Base-by-base conservation (phyloP, 2,329 filamentous ascomycete genomes). In the Colletotrichum lentis region DNA sequence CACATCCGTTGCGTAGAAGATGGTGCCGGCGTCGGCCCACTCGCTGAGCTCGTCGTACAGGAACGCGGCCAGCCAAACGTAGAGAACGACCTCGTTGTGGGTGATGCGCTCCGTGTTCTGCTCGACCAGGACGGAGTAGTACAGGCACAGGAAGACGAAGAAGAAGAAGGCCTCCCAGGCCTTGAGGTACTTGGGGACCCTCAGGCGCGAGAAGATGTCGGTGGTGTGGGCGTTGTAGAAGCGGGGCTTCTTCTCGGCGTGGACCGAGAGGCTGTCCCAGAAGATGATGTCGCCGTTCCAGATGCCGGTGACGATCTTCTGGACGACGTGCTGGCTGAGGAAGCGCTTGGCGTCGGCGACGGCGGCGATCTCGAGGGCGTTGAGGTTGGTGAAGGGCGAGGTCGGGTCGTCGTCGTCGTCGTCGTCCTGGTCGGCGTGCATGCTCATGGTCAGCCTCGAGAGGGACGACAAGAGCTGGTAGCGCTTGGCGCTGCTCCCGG, bases 231-330 rank as follows among this genome's bases (percentile, higher is more conserved):
- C 81, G 75, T 92, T 92, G 79, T 96, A 96, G 71, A 92, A 88
- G 24, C 90, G 89, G 1, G 93, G 90, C 73, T 88, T 88, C 78
- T 96, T 97, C 65, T 84, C 86, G 0, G 92, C 88, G 73, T 91
- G 82, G 10, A 92, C 85, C 10, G 87, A 90, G n/a, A 97, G 81
- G 6, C 84, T 87, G 69, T 94, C 90, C 93, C 93, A 97, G 77
- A 96, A 96, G 44, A 94, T 87, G 69, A 97, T 93, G 71, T 94
- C 90, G 53, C 93, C 93, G 70, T 90, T 88, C 93, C 93, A 96
- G 62, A 97, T 92, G 56, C 91, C 91, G 53, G 91, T 90, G 70
- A 97, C 88, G 71, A 96, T 91, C 73, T 91, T 91, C 76, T 97
- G 93, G 12, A 96, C 91, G 3, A 92, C 87, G 68, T 86, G 85